Percentiles rank a stretch among this genome's conserved stretches.
phyloP scores from a whole-genome alignment of 306 rosid genomes.

The Coriaria nepalensis region DNA sequence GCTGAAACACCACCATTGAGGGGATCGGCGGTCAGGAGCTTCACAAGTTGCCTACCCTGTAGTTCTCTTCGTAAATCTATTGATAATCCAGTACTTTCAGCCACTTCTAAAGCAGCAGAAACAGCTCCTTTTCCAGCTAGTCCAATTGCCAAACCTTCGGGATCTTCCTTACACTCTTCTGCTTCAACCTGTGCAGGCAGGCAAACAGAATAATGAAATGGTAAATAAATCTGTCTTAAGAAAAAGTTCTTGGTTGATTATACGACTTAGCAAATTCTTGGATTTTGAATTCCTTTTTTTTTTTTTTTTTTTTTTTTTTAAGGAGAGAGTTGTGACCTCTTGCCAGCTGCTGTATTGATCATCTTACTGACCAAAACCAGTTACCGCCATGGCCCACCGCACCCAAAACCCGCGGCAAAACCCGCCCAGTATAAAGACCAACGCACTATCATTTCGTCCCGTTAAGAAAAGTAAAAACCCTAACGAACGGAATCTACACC shows the following conservation, averaged over 20 bases:
- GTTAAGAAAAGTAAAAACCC: too few relatives aligned
- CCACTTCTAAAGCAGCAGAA: conserved; percentile 94
- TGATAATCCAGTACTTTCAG: conserved; percentile 91
- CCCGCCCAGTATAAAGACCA: too few relatives aligned
- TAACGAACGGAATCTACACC: too few relatives aligned
- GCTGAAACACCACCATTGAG: conserved; percentile 98
- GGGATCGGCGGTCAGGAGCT: conserved; percentile 96
- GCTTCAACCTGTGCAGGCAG: conserved; percentile 70
- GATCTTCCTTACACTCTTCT: conserved; percentile 91
- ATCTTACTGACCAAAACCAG: conserved; percentile 13
- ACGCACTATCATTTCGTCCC: too few relatives aligned
- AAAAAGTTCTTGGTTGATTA: too few relatives aligned
- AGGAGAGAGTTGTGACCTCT: conserved; percentile 45
- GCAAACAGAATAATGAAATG: conserved; percentile 1
- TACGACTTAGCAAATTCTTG: too few relatives aligned
- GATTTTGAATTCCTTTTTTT: background rate
- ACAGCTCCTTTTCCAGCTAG: conserved; percentile 97
- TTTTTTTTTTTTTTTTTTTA: conserved; percentile 10
- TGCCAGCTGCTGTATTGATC: conserved; percentile 88
- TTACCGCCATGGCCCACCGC: too few relatives aligned
- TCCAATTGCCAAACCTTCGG: conserved; percentile 94
- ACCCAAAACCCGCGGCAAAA: too few relatives aligned
- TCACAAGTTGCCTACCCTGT: conserved; percentile 96
- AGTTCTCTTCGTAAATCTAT: conserved; percentile 87
- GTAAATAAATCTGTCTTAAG: background rate